A percentile compares a stretch with the other conserved stretches of the same genome.
phyloP scores from a whole-genome alignment of 805 yeast genomes.

The Monosporozyma unispora region DNA sequence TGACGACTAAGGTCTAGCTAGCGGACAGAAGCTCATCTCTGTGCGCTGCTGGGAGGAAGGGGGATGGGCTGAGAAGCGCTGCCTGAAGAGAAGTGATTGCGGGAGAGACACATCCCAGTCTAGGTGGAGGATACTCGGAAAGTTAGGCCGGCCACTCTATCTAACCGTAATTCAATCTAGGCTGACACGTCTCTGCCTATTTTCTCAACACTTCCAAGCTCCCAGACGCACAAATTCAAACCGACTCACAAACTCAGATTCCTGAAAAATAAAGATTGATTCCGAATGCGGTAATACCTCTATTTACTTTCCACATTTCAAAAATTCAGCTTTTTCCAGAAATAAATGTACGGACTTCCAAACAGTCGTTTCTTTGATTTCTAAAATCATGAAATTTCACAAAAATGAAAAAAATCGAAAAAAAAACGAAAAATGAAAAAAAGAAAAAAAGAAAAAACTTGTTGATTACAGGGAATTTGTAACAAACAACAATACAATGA shows the following conservation, averaged over 20 bases:
- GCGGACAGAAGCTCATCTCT: not conserved
- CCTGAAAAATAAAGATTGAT: not conserved
- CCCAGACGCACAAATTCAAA: too few relatives aligned
- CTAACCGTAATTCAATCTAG: not conserved
- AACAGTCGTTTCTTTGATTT: too few relatives aligned
- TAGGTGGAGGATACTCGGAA: too few relatives aligned
- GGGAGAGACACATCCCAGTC: not conserved
- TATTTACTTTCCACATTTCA: not conserved
- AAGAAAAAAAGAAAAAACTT: not conserved
- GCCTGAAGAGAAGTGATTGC: not conserved
- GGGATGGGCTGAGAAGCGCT: not conserved
- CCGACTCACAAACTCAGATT: too few relatives aligned
- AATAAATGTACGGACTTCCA: not conserved
- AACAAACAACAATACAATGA: not conserved
- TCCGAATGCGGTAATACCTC: not conserved
- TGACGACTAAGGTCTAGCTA: not conserved
- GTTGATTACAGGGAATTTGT: not conserved
- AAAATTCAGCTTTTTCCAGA: too few relatives aligned
- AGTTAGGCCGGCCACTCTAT: not conserved
- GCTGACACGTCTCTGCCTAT: too few relatives aligned
- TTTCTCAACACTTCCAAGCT: too few relatives aligned
- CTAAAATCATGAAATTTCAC: too few relatives aligned
- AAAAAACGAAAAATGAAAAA: not conserved
- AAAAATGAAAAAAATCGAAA: too few relatives aligned
- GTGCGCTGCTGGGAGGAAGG: too few relatives aligned